Evolutionary conservation across 2,329 filamentous ascomycete species (phyloP), one percentile per base, ranked within the genome.

Genomic region (Metarhizium anisopliae): DNA sequence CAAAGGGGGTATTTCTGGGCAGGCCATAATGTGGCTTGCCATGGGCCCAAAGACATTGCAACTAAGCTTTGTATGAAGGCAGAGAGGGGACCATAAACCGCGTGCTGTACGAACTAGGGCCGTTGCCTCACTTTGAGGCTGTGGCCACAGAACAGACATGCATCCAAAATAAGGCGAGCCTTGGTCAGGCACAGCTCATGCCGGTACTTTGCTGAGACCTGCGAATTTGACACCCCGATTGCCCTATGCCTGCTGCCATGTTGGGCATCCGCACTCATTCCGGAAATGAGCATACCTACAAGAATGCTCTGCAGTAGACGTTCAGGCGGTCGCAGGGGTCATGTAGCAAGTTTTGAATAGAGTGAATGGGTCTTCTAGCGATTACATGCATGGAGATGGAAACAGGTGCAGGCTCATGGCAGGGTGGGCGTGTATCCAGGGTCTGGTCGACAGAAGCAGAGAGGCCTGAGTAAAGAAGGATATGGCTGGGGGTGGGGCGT

Each of bases 21-120:
- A 43, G 38, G 20, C 38, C 38, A 47, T 20, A 42, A 45, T 50
- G 49, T 56, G 47, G 36, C 55, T 56, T 56, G 51, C 38, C 14
- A 49, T 35, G 47, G 38, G 10, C 4, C 25, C 14, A 51, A 29
- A 36, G 50, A 38, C 16, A 18, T 36, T 20, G 36, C 10, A 51
- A 16, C 50, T 51, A 51, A 51, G 32, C 11, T 20, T 20, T 8
- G 16, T 10, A 8, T 5, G 30, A 25, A 51, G 30, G 30, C 30
- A n/a, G 30, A 14, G 32, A 25, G 38, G 8, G n/a, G 18, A 7
- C 13, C 25, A 20, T 25, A 29, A n/a, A 13, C 50, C 20, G 32
- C 25, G 11, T 11, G 36, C 13, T 13, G 35, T 8, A 13, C 35
- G 13, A 30, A 18, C 49, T 18, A 20, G 25, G 25, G 25, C 32